phyloP scores from a whole-genome alignment of 805 yeast species.

The Candida insectorum region DNA sequence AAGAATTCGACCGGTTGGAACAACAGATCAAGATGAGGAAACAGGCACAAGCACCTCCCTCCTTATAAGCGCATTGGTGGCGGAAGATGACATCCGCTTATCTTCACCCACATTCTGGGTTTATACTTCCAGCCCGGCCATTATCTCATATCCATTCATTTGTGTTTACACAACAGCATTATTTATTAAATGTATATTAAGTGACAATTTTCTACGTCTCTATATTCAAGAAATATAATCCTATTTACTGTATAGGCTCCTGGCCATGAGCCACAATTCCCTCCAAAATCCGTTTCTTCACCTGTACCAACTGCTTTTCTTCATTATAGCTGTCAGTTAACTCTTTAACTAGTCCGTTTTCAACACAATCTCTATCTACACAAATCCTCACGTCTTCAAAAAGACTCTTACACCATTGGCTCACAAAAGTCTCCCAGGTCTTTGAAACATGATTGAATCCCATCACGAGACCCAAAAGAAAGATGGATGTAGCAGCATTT shows the following conservation, averaged over 20 bases:
- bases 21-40: conserved; percentile 28
- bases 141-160: too few relatives aligned
- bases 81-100: too few relatives aligned
- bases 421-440: conserved; percentile 29
- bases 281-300: conserved; percentile 13
- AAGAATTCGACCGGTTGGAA: conserved; percentile 84
- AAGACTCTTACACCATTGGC: conserved; percentile 24
- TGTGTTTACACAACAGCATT: too few relatives aligned
- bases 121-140: too few relatives aligned
- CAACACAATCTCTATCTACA: conserved; percentile 33
- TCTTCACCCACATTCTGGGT: too few relatives aligned
- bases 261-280: conserved; percentile 12
- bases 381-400: conserved; percentile 35
- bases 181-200: conserved; percentile 8
- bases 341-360: conserved; percentile 35
- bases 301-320: conserved; percentile 12
- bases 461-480: conserved; percentile 34
- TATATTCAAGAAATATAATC: too few relatives aligned
- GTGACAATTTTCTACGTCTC: conserved; percentile 1
- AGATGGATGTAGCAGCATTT: conserved; percentile 32
- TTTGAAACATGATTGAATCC: conserved; percentile 42
- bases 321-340: conserved; percentile 23
- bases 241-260: too few relatives aligned
- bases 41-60: conserved; percentile 22
- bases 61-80: too few relatives aligned